These are phyloP conservation scores for Ceratobasidium sp. DNA, from an alignment of 1,284 basidiomycete genomes.

Conservation along the genomic window DNA sequence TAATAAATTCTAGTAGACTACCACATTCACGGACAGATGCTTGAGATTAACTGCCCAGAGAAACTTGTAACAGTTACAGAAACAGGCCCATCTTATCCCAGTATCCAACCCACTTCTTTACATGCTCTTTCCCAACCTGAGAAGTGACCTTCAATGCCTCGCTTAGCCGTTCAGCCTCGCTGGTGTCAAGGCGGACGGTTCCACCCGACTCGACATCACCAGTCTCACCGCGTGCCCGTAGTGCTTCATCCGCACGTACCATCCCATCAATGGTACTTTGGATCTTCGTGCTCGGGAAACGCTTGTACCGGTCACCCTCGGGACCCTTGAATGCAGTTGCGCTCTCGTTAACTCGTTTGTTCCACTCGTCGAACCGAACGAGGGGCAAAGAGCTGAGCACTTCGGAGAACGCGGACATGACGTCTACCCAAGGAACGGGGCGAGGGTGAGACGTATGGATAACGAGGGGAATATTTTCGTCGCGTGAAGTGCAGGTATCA, in stretches of 20 bases:
- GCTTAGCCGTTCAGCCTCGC: background rate
- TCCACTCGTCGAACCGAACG: constrained; percentile 47
- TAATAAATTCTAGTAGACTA: no score
- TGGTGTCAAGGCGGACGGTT: background rate
- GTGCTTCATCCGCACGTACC: background rate
- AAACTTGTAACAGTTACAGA: background rate
- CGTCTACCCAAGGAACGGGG: no score
- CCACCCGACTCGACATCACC: background rate
- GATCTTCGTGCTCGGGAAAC: constrained; percentile 9
- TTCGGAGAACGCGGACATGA: constrained; percentile 43
- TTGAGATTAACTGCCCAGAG: no score
- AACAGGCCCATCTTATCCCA: background rate
- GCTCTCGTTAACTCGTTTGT: background rate
- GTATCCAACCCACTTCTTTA: background rate
- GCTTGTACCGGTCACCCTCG: background rate
- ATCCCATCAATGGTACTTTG: constrained; percentile 4
- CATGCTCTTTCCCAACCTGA: background rate
- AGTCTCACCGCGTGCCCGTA: background rate
- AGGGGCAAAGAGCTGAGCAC: constrained; percentile 43
- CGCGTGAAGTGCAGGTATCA: no score
- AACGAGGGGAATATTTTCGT: no score
- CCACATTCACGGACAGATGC: no score
- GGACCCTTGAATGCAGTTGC: background rate
- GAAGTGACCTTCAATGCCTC: background rate
- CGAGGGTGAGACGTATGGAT: no score